phyloP scores from a whole-genome alignment of 306 rosid genomes.

The Boehmeria nivea region DNA sequence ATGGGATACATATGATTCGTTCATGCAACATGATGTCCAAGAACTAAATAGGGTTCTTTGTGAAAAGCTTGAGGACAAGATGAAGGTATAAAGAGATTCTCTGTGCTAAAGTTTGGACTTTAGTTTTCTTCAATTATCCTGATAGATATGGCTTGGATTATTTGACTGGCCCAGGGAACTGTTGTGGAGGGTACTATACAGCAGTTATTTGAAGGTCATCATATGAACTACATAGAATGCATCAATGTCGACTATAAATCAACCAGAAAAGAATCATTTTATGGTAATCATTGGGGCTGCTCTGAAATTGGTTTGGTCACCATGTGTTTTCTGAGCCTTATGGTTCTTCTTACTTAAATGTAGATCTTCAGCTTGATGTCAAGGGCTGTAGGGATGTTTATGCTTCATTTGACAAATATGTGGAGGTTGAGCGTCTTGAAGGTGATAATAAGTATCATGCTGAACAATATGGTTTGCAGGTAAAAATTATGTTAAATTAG shows the following conservation, averaged over 20 bases:
- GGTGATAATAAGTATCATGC: conserved; percentile 98
- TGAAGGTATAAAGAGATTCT: conserved; percentile 14
- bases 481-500: conserved; percentile 12
- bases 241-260: conserved; percentile 98
- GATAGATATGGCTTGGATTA: conserved; percentile 1
- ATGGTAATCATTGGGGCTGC: conserved; percentile 49
- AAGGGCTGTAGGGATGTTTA: conserved; percentile 96
- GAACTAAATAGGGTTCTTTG: conserved; percentile 27
- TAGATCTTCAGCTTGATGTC: conserved; percentile 99
- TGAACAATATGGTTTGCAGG: conserved; percentile 96
- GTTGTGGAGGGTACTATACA: conserved; percentile 99
- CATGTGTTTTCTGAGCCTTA: conserved; percentile 7
- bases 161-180: conserved; percentile 60
- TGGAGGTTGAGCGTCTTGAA: conserved; percentile 96
- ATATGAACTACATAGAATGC: conserved; percentile 98
- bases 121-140: not conserved
- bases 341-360: conserved; percentile 13
- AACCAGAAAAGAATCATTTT: conserved; percentile 96
- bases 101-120: not conserved
- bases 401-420: conserved; percentile 97
- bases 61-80: conserved; percentile 28
- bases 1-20: conserved; percentile 30
- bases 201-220: conserved; percentile 96
- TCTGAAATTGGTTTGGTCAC: not conserved
- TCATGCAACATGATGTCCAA: conserved; percentile 29